Evolutionary conservation across 2,329 filamentous ascomycete species (phyloP).

Genomic region (Hymenoscyphus albidus): DNA sequence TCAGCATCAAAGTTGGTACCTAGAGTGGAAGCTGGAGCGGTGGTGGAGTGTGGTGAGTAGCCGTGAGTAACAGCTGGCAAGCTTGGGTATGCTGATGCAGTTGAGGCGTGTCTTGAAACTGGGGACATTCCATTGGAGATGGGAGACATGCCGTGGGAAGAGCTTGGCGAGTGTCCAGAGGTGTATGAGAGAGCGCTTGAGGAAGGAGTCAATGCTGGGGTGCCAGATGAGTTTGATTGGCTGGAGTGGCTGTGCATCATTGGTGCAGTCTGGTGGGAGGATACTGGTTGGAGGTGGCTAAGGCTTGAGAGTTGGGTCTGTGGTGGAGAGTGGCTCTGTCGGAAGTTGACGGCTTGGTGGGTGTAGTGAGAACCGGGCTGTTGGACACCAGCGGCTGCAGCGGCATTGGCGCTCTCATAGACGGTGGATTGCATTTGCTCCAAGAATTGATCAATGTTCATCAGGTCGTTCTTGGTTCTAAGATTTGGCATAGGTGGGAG

Average conservation of each 20-base stretch:
- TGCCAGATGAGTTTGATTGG: conserved; percentile 50
- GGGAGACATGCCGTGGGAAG: conserved; percentile 49
- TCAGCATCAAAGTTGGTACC: conserved; percentile 63
- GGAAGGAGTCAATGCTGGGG: conserved; percentile 72
- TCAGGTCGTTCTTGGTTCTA: conserved; percentile 86
- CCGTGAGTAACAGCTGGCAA: conserved; percentile 68
- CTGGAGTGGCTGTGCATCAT: conserved; percentile 60
- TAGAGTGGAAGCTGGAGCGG: conserved; percentile 63
- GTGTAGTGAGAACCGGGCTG: conserved; percentile 68
- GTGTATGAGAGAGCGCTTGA: conserved; percentile 74
- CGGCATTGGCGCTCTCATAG: conserved; percentile 84
- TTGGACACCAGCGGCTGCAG: conserved; percentile 73
- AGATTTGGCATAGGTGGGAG: conserved; percentile 84
- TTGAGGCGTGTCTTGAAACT: conserved; percentile 56
- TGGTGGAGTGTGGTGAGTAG: conserved; percentile 63
- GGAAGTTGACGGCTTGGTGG: conserved; percentile 50
- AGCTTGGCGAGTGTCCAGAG: conserved; percentile 70
- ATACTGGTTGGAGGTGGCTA: conserved; percentile 32
- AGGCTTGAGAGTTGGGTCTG: conserved; percentile 33
- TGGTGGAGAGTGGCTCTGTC: conserved; percentile 53
- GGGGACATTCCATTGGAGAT: conserved; percentile 51
- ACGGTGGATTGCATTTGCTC: conserved; percentile 96
- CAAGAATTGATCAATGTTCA: conserved; percentile 91
- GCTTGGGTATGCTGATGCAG: conserved; percentile 66
- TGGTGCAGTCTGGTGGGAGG: conserved; percentile 46